Base-by-base conservation (phyloP, 148 eudicot species). In the Silene conica region DNA sequence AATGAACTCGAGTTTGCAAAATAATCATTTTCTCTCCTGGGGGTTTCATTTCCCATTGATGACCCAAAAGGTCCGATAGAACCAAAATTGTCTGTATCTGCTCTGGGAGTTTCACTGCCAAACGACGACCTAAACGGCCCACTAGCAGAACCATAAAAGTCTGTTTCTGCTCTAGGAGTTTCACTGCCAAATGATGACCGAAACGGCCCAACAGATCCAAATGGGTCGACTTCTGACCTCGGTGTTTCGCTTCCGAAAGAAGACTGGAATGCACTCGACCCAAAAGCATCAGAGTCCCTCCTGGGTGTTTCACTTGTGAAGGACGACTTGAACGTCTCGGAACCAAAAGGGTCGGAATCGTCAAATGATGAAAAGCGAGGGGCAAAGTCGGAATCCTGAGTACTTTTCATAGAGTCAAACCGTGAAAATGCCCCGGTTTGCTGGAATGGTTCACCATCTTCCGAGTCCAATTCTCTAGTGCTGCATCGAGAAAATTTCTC, bases 401-500 rank as follows among this genome's bases (percentile, higher is more conserved):
- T 80, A 73, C 92, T 88, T 59, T 80, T 81, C 84, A 85, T 88
- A 20, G 97, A 92, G 82, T 92, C 97, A 80, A 89, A 89, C 74
- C 97, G 89, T 45, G 92, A 46, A 59, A 89, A 74, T 48, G 89
- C 72, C n/a, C 86, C 94, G 12, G 83, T 85, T 45, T 79, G 82
- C 76, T 76, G 89, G 80, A 81, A 89, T 78, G 79, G 21, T 19
- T 72, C 71, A 21, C 54, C 79, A 71, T 80, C 79, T 41, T 75
- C 79, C 11, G 76, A 72, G 54, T 80, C 82, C 28, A 85, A 86
- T 34, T 89, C 97, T 69, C 74, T 79, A 41, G 81, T 83, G 75
- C 92, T 87, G 46, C 83, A 89, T 67, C 97, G 87, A 25, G 97
- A 72, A 2, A 89, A 69, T 69, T 79, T 79, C 22, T 86, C 97